These are phyloP conservation scores for Penicillium sp. DNA, from an alignment of 2,329 filamentous ascomycete species.

Conservation along the genomic window DNA sequence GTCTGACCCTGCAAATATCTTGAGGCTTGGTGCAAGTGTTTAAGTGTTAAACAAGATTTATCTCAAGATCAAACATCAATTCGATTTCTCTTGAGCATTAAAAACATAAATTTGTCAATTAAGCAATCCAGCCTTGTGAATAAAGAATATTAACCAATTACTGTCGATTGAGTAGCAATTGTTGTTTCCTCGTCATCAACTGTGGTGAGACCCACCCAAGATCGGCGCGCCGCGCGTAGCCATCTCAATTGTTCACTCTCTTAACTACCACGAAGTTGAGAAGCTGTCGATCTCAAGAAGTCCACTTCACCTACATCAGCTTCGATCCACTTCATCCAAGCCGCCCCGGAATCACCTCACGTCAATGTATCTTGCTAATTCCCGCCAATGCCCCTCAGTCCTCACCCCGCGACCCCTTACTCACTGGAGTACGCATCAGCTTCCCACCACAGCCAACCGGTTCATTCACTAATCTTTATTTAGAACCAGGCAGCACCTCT, in stretches of 20 bases:
- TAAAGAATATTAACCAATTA: neutral
- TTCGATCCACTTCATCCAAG: neutral
- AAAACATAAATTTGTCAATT: neutral
- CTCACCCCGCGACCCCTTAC: too few relatives aligned
- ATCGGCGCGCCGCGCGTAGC: neutral
- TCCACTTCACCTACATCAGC: neutral
- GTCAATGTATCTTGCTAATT: neutral
- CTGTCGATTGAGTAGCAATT: neutral
- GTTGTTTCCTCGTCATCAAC: neutral
- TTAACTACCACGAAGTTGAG: neutral
- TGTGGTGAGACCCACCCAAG: neutral
- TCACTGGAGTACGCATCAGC: too few relatives aligned
- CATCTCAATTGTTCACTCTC: neutral
- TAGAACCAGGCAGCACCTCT: neutral
- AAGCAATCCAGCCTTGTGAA: neutral
- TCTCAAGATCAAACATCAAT: too few relatives aligned
- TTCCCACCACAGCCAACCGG: neutral
- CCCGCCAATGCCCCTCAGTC: too few relatives aligned
- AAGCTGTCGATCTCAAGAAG: neutral
- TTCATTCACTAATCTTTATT: neutral
- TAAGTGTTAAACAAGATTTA: too few relatives aligned
- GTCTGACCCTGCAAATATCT: too few relatives aligned
- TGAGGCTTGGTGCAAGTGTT: too few relatives aligned
- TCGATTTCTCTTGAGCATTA: too few relatives aligned
- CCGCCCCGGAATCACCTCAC: neutral